Evolutionary conservation across 768 basidiomycete species (phyloP), one percentile per base, ranked within the genome.

Genomic region (Leccinellum luteum): DNA sequence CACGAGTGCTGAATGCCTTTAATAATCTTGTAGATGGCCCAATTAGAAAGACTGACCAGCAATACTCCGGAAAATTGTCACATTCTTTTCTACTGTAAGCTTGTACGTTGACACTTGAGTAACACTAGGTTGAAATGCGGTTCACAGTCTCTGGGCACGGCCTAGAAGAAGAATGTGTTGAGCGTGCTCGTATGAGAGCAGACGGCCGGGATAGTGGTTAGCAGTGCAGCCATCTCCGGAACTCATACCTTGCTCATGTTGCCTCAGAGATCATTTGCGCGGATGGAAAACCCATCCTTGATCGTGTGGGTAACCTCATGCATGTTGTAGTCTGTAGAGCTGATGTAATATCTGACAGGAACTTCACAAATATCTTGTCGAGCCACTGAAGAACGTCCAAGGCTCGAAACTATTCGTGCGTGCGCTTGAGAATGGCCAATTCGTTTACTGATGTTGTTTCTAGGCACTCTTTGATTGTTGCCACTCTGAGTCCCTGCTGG

Each of bases 51-150:
- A 6, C 67, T 86, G 6, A 79, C 80, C 0, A 59, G 65, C 4
- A 77, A 74, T 32, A 76, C 79, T 4, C 62, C 70, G 15, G 69
- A 77, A 1, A 77, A 78, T 0, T 81, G 82, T 52, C 76, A 69
- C 3, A 80, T 82, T 60, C 77, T 83, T 53, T 82, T 86, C 61
- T 83, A 83, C 43, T 86, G 84, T 85, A 59, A 35, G 79, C 27
- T 12, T 1, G 17, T 14, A 13, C 1, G 3, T 28, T 32, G 5
- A n/a, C 5, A 14, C n/a, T 5, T 4, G 30, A 12, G 19, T 31
- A 19, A 12, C 28, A 19, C 4, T 9, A n/a, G n/a, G 17, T 48
- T 15, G 48, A 49, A 6, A 31, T n/a, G 6, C 30, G 3, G 10
- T 21, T 10, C 30, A 17, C 25, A 49, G 48, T 31, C 30, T 49